phyloP scores from a whole-genome alignment of 1,284 basidiomycete species.

The Malassezia slooffiae region DNA sequence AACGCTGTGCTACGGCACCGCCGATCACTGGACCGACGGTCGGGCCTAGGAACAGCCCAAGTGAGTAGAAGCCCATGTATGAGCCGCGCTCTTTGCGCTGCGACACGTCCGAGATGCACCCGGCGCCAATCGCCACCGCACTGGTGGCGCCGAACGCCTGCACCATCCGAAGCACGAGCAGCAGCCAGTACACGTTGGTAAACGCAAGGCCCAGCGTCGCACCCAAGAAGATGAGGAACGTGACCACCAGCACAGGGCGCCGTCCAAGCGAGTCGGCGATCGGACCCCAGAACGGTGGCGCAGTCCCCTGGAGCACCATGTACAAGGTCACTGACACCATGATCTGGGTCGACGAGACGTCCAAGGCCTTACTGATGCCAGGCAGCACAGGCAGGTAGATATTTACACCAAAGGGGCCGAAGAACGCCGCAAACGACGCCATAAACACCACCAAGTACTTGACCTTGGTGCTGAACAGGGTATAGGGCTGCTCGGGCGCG shows the following conservation, averaged over 20 bases:
- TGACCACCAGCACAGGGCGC: slow-evolving; percentile 53
- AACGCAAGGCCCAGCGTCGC: slow-evolving; percentile 56
- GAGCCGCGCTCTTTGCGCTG: slow-evolving; percentile 17
- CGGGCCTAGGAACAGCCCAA: slow-evolving; percentile 12
- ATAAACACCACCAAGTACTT: slow-evolving; percentile 4
- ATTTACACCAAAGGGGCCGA: slow-evolving; percentile 46
- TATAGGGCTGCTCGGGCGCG: no score
- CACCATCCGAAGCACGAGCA: slow-evolving; percentile 53
- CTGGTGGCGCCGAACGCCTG: slow-evolving; percentile 18
- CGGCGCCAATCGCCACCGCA: slow-evolving; percentile 21
- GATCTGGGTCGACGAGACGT: slow-evolving; percentile 58
- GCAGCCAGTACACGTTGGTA: slow-evolving; percentile 54
- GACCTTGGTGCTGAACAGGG: slow-evolving; percentile 1
- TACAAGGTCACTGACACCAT: slow-evolving; percentile 67
- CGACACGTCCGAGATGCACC: slow-evolving; percentile 20
- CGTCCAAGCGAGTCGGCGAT: slow-evolving; percentile 55
- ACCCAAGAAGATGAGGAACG: slow-evolving; percentile 50
- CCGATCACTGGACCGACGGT: slow-evolving; percentile 19
- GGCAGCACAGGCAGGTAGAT: slow-evolving; percentile 70
- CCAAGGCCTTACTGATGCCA: slow-evolving; percentile 55
- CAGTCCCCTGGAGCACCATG: slow-evolving; percentile 59
- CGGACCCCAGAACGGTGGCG: slow-evolving; percentile 53
- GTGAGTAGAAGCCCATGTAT: slow-evolving; percentile 21
- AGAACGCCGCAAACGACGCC: slow-evolving; percentile 8
- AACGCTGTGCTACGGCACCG: slow-evolving; percentile 14